Base-by-base conservation (phyloP, 495 filamentous ascomycete species). In the Xanthoparmelia taractica region DNA sequence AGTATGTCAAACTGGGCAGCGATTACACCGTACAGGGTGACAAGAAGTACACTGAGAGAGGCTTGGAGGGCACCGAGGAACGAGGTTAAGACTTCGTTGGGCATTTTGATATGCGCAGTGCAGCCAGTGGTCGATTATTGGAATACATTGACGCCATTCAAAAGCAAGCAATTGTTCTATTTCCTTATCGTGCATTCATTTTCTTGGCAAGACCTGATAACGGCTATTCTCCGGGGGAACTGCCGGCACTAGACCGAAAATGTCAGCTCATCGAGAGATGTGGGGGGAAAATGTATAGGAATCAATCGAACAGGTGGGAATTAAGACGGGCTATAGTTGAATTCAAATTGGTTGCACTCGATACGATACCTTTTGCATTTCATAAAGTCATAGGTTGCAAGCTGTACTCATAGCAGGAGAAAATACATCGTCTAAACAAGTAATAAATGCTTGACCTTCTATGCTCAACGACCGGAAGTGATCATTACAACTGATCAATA, bases 1-100 rank as follows among this genome's bases (percentile, higher is more conserved):
- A 92, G 77, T 4, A 92, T 73, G 5, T 78, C 75, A 58, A 84
- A 79, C 63, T 81, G 78, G 7, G 82, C 82, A 0, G 83, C 81
- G 13, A 84, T 52, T 8, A 84, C 82, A 48, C 88, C 88, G 65
- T 82, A 89, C 29, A 70, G 73, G 54, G 91, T 84, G 37, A 87
- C 87, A 10, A 92, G 74, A 0, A 91, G 75, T 0, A 92, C 87
- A 2, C 87, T 86, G 36, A 90, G 68, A 36, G 80, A 82, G 33
- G 88, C 88, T 69, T 92, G 87, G 13, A 92, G 71, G 25, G 86
- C 87, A 1, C 85, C 86, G 4, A 91, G 66, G 63, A 90, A 87
- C 29, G 86, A 83, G 18, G 55, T 66, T 17, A 63, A 34, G 20
- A 66, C 20, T 34, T 66, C 65, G 29, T 45, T 63, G 20, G 65